Percentiles rank a stretch among this genome's conserved stretches.
phyloP scores from a whole-genome alignment of 1,284 basidiomycete genomes.

The Athelia sp. region DNA sequence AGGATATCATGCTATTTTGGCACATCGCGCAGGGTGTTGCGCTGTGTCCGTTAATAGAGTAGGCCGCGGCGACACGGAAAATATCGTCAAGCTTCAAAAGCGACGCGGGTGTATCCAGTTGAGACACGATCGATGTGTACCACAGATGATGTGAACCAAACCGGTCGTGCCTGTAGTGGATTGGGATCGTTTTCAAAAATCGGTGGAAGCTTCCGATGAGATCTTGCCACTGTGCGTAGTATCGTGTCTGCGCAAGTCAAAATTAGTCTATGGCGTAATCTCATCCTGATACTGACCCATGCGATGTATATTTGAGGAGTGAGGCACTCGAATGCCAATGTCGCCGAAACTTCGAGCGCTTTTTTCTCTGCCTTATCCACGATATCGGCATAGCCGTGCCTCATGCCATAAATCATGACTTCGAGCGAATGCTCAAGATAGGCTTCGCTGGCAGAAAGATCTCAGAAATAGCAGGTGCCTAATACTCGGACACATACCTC shows the following conservation, averaged over 20 bases:
- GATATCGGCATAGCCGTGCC: not conserved
- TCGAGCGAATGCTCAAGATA: not conserved
- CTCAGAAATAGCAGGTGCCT: not conserved
- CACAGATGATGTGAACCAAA: no score
- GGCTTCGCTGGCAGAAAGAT: not conserved
- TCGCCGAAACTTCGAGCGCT: not conserved
- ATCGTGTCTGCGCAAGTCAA: not conserved
- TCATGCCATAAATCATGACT: not conserved
- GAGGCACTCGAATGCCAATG: not conserved
- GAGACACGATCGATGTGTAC: no score
- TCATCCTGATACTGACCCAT: not conserved
- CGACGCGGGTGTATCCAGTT: no score
- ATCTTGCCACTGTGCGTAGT: not conserved
- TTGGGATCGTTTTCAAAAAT: no score
- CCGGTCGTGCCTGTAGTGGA: no score
- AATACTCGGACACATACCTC: constrained; percentile 7
- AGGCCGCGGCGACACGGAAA: no score
- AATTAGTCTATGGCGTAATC: not conserved
- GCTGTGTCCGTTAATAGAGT: no score
- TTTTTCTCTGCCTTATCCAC: not conserved
- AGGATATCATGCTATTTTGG: no score
- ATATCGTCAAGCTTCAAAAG: no score
- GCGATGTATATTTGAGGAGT: not conserved
- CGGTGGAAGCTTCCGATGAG: no score
- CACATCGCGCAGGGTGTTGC: no score